Conservation (phyloP, 805 yeast genomes). For the Komagataella pastoris region DNA sequence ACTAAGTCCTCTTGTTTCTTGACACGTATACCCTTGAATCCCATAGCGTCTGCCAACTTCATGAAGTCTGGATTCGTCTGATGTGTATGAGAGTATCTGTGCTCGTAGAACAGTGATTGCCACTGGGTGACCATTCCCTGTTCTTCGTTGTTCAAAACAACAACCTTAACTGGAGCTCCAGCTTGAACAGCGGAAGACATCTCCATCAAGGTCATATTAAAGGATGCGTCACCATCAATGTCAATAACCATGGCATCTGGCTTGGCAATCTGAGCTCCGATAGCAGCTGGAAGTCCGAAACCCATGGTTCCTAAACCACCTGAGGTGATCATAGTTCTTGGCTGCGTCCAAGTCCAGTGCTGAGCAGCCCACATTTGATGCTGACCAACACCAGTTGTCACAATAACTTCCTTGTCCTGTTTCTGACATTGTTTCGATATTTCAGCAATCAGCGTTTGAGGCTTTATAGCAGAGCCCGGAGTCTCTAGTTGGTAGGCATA, state of each 20-base stretch:
- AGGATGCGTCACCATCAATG: constrained; percentile 98
- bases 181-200: constrained; percentile 92
- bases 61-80: constrained; percentile 90
- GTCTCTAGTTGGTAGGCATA: constrained; percentile 73
- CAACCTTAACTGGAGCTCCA: constrained; percentile 76
- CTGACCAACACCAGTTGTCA: constrained; percentile 98
- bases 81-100: constrained; percentile 96
- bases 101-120: constrained; percentile 96
- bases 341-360: constrained; percentile 86
- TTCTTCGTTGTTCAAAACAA: constrained; percentile 91
- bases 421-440: constrained; percentile 58
- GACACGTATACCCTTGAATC: constrained; percentile 70
- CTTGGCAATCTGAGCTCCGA: constrained; percentile 93
- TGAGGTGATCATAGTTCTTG: constrained; percentile 91
- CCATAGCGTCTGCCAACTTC: constrained; percentile 92
- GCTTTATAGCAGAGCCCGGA: constrained; percentile 71
- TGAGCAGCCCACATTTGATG: constrained; percentile 99
- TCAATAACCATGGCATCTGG: constrained; percentile 94
- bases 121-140: constrained; percentile 99
- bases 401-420: constrained; percentile 61
- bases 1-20: constrained; percentile 53
- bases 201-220: constrained; percentile 94
- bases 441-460: constrained; percentile 81
- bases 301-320: constrained; percentile 99
- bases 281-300: constrained; percentile 92